A percentile compares a stretch with the other conserved stretches of the same genome.
phyloP scores from a whole-genome alignment of 1,284 basidiomycete species.

The Sporisorium sorghi region DNA sequence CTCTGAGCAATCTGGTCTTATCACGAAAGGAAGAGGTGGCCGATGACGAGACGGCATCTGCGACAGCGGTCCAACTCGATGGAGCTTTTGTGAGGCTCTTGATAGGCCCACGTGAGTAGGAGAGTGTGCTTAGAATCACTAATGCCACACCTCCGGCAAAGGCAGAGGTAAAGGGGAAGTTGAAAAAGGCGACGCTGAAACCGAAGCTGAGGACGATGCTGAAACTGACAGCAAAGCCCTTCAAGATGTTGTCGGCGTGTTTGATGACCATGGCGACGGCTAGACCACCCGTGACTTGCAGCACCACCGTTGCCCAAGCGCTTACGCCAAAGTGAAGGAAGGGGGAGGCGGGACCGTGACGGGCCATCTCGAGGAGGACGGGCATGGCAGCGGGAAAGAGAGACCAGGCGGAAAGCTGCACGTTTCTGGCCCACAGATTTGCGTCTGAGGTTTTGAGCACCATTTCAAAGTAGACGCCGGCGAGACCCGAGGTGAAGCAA shows the following conservation, averaged over 20 bases:
- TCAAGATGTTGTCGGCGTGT: conserved; percentile 72
- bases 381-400: conserved; percentile 88
- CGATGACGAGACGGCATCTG: conserved; percentile 29
- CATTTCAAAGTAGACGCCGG: conserved; percentile 98
- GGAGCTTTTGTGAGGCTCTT: conserved; percentile 16
- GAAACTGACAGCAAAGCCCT: conserved; percentile 87
- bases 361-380: conserved; percentile 75
- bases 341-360: conserved; percentile 54
- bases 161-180: conserved; percentile 84
- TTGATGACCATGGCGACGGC: conserved; percentile 80
- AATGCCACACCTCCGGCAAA: conserved; percentile 85
- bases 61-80: conserved; percentile 19
- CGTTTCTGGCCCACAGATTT: conserved; percentile 95
- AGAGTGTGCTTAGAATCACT: conserved; percentile 86
- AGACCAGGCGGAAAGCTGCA: conserved; percentile 93
- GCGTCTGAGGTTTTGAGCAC: conserved; percentile 87
- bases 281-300: conserved; percentile 89
- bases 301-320: conserved; percentile 89
- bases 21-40: conserved; percentile 26
- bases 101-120: conserved; percentile 73
- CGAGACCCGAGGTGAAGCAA: conserved; percentile 96
- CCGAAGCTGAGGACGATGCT: conserved; percentile 93
- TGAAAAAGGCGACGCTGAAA: conserved; percentile 86
- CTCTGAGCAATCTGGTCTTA: conserved; percentile 36
- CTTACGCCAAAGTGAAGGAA: conserved; percentile 77